These are phyloP conservation scores for Rhodamnia rubescens DNA, from an alignment of 345 rosid genomes.

Conservation along the genomic window DNA sequence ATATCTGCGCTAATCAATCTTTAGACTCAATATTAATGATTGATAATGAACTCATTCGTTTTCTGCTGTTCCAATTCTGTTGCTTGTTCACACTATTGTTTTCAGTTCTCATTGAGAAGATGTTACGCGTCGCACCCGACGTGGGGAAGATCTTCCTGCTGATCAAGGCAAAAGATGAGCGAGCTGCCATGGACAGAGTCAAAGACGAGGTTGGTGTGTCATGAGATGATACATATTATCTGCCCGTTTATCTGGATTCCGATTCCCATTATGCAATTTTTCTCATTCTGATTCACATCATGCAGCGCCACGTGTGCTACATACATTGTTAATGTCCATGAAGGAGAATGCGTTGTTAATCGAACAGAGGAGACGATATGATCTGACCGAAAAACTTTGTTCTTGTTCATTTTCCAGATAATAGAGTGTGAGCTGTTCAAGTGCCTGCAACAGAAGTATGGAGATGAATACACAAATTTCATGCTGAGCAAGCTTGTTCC, in stretches of 20 bases:
- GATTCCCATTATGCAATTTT: too few species aligned
- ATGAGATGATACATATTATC: neutral
- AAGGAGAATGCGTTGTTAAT: neutral
- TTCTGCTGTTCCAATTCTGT: neutral
- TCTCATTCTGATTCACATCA: too few species aligned
- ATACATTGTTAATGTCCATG: neutral
- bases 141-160: conserved; percentile 5
- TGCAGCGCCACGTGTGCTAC: neutral
- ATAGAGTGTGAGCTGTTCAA: neutral
- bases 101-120: conserved; percentile 7
- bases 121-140: neutral
- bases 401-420: neutral
- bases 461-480: neutral
- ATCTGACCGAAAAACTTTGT: neutral
- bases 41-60: neutral
- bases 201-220: neutral
- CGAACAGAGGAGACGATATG: neutral
- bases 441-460: neutral
- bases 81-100: neutral
- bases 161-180: conserved; percentile 1
- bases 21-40: neutral
- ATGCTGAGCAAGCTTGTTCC: conserved; percentile 8
- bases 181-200: neutral
- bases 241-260: neutral
- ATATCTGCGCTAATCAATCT: neutral